Percentiles rank a stretch among this genome's conserved stretches.
These are phyloP conservation scores for Aureobasidium sp. DNA, from an alignment of 2,329 filamentous ascomycete species.

Conservation along the genomic window DNA sequence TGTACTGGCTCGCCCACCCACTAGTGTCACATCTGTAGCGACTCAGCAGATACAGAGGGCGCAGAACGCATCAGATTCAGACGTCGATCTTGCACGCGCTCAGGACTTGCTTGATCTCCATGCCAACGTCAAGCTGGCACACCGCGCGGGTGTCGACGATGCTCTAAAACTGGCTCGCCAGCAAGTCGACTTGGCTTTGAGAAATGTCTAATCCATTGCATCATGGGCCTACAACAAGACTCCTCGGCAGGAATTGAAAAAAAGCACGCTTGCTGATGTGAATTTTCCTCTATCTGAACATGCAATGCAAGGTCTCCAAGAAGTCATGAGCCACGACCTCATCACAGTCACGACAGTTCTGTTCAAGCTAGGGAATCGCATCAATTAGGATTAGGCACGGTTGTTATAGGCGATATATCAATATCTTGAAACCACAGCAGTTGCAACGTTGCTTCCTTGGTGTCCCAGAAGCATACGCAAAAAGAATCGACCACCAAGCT, in stretches of 20 bases:
- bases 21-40: constrained; percentile 4
- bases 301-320: not conserved
- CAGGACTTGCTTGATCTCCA: constrained; percentile 51
- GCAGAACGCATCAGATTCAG: constrained; percentile 14
- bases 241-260: not conserved
- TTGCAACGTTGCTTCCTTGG: constrained; percentile 10
- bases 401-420: not conserved
- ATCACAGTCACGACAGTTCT: not conserved
- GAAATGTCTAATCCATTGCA: not conserved
- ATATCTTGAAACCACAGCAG: constrained; percentile 11
- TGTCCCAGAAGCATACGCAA: constrained; percentile 3
- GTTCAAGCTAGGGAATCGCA: not conserved
- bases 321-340: too few relatives aligned
- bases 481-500: not conserved
- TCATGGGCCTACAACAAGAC: too few relatives aligned
- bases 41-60: constrained; percentile 4
- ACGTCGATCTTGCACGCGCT: constrained; percentile 47
- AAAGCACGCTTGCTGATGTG: not conserved
- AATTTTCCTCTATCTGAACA: not conserved
- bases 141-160: constrained; percentile 38
- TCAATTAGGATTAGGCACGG: constrained; percentile 3
- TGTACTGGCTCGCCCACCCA: constrained; percentile 40
- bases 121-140: constrained; percentile 45
- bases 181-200: constrained; percentile 31
- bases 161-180: constrained; percentile 42